A percentile compares a stretch with the other conserved stretches of the same genome.
These are phyloP conservation scores for Cyclotella cryptica DNA, from an alignment of 108 stramenopile species.

Conservation along the genomic window DNA sequence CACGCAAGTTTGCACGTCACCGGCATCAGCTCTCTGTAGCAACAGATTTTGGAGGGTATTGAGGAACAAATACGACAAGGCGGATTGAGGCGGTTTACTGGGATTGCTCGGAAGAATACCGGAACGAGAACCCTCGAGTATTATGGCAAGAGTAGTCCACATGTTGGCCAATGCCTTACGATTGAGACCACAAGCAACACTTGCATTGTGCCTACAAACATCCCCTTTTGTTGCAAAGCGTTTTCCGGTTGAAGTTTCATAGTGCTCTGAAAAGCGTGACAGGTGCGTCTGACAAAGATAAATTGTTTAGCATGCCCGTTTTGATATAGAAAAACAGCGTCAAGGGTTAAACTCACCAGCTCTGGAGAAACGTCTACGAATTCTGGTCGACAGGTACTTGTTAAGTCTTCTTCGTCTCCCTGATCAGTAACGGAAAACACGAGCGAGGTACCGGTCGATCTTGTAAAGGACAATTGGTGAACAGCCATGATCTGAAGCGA, in stretches of 20 bases:
- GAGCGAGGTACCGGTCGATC: constrained; percentile 20
- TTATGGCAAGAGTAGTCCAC: constrained; percentile 74
- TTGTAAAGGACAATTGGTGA: constrained; percentile 68
- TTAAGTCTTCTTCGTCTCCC: constrained; percentile 67
- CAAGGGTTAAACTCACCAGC: constrained; percentile 42
- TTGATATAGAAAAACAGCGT: background rate
- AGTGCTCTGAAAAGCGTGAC: constrained; percentile 78
- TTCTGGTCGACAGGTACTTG: constrained; percentile 19
- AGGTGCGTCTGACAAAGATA: constrained; percentile 52
- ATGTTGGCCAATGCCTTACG: constrained; percentile 68
- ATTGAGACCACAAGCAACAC: constrained; percentile 66
- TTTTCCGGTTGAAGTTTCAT: constrained; percentile 62
- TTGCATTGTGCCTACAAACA: constrained; percentile 74
- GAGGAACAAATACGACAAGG: constrained; percentile 67
- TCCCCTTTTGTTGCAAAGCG: constrained; percentile 62
- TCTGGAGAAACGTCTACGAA: constrained; percentile 78
- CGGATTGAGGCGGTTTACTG: constrained; percentile 41
- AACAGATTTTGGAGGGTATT: constrained; percentile 71
- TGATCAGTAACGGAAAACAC: constrained; percentile 78
- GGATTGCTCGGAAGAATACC: constrained; percentile 51
- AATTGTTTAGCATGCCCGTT: background rate
- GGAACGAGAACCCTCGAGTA: constrained; percentile 64
- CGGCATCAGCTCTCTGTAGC: constrained; percentile 80
- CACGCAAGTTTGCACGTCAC: constrained; percentile 89
- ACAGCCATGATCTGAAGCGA: constrained; percentile 80